Percentiles rank a stretch among this genome's conserved stretches.
These are phyloP conservation scores for Botrytis aclada DNA, from an alignment of 2,329 filamentous ascomycete genomes.

Conservation along the genomic window DNA sequence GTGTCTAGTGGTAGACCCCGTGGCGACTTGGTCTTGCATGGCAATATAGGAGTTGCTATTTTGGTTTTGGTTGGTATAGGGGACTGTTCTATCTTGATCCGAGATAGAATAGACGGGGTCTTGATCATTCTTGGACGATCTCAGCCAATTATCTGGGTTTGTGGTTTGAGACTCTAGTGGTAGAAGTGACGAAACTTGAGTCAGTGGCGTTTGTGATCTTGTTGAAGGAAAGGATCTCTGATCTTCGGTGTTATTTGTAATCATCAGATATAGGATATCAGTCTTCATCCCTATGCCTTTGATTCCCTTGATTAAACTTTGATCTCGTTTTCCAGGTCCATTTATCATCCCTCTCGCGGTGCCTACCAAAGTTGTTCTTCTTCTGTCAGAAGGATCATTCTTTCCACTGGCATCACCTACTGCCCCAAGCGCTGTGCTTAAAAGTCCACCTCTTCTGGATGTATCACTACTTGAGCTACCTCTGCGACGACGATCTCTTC, in stretches of 20 bases:
- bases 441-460: background rate
- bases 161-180: background rate
- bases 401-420: background rate
- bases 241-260: conserved; percentile 5
- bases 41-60: background rate
- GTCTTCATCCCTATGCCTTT: conserved; percentile 14
- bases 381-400: background rate
- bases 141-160: too few species aligned
- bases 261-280: conserved; percentile 18
- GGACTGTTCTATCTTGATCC: background rate
- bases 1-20: background rate
- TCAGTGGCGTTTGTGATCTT: background rate
- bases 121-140: background rate
- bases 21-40: background rate
- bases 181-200: background rate
- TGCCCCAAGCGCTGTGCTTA: background rate
- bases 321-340: conserved; percentile 11
- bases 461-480: background rate
- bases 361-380: background rate
- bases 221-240: background rate
- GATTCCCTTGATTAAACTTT: conserved; percentile 11
- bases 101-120: background rate
- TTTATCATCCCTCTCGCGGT: conserved; percentile 4
- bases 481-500: background rate
- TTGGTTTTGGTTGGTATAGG: background rate